A percentile compares a stretch with the other conserved stretches of the same genome.
Conservation (phyloP, 1,284 basidiomycete species). For the Cystobasidium sp. region DNA sequence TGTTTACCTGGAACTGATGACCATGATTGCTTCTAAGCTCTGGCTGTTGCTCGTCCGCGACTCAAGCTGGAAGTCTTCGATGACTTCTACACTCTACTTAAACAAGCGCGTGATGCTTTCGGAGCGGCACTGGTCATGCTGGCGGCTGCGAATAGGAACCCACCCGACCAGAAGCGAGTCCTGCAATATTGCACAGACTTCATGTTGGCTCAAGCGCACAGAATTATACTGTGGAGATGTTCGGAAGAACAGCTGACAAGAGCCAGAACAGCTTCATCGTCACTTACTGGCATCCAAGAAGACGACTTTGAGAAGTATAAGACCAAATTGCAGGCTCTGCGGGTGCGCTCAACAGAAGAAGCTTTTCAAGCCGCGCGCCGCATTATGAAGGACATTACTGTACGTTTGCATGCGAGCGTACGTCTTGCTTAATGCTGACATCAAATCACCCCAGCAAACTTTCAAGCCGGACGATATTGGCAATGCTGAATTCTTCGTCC, state of each 20-base stretch:
- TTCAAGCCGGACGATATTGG: slow-evolving; percentile 7
- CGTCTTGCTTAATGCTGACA: background rate
- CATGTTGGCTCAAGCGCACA: slow-evolving; percentile 33
- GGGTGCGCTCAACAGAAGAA: slow-evolving; percentile 21
- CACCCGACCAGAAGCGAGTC: slow-evolving; percentile 31
- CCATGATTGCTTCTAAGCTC: background rate
- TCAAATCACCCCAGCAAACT: background rate
- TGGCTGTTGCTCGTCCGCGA: slow-evolving; percentile 19
- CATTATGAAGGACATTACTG: slow-evolving; percentile 7
- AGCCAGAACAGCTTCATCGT: background rate
- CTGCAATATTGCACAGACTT: slow-evolving; percentile 28
- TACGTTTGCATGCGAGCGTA: background rate
- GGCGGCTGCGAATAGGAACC: background rate
- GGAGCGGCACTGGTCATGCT: slow-evolving; percentile 1
- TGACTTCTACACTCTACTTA: slow-evolving; percentile 8
- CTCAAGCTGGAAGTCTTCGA: slow-evolving; percentile 23
- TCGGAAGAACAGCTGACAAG: slow-evolving; percentile 22
- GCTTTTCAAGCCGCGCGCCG: slow-evolving; percentile 34
- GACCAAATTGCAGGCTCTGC: slow-evolving; percentile 10
- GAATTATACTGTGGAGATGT: slow-evolving; percentile 16
- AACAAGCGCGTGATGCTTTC: slow-evolving; percentile 3
- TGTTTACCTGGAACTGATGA: background rate
- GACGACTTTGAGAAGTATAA: slow-evolving; percentile 20
- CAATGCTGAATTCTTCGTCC: slow-evolving; percentile 22
- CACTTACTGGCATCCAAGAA: background rate